Conservation (phyloP, 2,329 filamentous ascomycete species). For the Colletotrichum sp. region DNA sequence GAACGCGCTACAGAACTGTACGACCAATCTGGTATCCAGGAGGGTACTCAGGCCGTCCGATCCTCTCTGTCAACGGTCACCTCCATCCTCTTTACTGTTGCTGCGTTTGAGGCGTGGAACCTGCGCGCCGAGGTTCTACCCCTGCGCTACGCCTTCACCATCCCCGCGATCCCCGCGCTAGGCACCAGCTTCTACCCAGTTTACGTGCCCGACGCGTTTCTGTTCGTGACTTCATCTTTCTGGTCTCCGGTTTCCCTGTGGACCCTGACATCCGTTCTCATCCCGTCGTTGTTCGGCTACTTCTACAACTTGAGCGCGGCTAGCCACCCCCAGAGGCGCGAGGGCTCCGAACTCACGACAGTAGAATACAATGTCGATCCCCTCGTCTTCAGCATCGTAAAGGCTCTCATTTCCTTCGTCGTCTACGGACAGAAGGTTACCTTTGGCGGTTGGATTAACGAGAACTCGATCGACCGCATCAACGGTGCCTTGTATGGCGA, state of each 20-base stretch:
- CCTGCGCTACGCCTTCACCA: conserved; percentile 72
- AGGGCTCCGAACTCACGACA: conserved; percentile 33
- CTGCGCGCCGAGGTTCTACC: conserved; percentile 75
- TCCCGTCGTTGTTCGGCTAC: conserved; percentile 78
- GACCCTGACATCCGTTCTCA: conserved; percentile 70
- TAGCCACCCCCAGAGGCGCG: conserved; percentile 43
- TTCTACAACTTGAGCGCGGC: conserved; percentile 84
- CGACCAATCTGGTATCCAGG: conserved; percentile 68
- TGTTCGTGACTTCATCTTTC: conserved; percentile 76
- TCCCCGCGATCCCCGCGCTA: conserved; percentile 64
- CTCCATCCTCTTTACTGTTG: conserved; percentile 71
- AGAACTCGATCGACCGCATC: conserved; percentile 64
- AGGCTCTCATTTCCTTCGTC: conserved; percentile 80
- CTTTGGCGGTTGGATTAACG: conserved; percentile 65
- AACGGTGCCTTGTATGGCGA: conserved; percentile 72
- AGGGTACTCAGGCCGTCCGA: conserved; percentile 68
- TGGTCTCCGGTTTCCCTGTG: conserved; percentile 84
- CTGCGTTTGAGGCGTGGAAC: conserved; percentile 71
- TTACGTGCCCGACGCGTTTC: conserved; percentile 79
- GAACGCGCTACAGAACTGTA: conserved; percentile 68
- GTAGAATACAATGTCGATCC: conserved; percentile 75
- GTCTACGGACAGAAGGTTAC: conserved; percentile 74
- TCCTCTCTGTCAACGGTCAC: conserved; percentile 74
- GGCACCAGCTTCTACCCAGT: conserved; percentile 64
- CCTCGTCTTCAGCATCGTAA: conserved; percentile 86